These are phyloP conservation scores for Alternaria alternata DNA, from an alignment of 2,329 filamentous ascomycete genomes.

Conservation along the genomic window DNA sequence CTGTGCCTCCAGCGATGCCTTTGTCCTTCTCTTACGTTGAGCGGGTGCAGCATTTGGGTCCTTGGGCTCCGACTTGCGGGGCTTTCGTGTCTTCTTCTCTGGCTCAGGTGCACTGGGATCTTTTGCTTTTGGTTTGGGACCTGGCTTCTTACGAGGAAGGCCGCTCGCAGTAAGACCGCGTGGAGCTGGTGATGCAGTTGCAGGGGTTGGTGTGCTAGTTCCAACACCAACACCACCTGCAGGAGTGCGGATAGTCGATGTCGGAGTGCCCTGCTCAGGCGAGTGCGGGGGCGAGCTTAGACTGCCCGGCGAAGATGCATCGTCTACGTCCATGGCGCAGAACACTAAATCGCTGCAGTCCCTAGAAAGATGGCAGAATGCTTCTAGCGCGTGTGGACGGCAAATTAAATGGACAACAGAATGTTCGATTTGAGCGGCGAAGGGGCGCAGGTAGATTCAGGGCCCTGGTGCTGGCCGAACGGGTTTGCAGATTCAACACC, in stretches of 20 bases:
- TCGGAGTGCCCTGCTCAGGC: slow-evolving; percentile 45
- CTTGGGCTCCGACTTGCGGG: slow-evolving; percentile 59
- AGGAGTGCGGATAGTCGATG: slow-evolving; percentile 42
- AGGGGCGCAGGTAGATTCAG: slow-evolving; percentile 1
- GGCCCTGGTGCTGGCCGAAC: slow-evolving; percentile 22
- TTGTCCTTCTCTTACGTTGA: slow-evolving; percentile 60
- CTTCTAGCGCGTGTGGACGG: not conserved
- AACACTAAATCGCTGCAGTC: slow-evolving; percentile 19
- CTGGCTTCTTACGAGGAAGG: slow-evolving; percentile 52
- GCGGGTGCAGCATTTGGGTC: slow-evolving; percentile 54
- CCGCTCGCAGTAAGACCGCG: slow-evolving; percentile 47
- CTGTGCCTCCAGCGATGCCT: slow-evolving; percentile 49
- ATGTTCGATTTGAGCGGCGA: slow-evolving; percentile 1
- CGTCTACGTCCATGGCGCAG: slow-evolving; percentile 43
- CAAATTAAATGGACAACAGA: not conserved
- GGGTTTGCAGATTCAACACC: slow-evolving; percentile 45
- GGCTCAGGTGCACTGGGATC: slow-evolving; percentile 46
- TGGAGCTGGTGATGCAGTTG: slow-evolving; percentile 40
- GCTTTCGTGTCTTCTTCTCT: slow-evolving; percentile 56
- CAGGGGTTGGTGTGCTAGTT: slow-evolving; percentile 42
- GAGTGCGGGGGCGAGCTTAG: slow-evolving; percentile 51
- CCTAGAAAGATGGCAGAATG: not conserved
- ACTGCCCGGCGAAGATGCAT: slow-evolving; percentile 48
- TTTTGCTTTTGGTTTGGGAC: slow-evolving; percentile 53
- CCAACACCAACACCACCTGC: slow-evolving; percentile 44